Evolutionary conservation across 352 stramenopile genomes (phyloP), one percentile per base, ranked within the genome.

Genomic region (Pythium periplocum): DNA sequence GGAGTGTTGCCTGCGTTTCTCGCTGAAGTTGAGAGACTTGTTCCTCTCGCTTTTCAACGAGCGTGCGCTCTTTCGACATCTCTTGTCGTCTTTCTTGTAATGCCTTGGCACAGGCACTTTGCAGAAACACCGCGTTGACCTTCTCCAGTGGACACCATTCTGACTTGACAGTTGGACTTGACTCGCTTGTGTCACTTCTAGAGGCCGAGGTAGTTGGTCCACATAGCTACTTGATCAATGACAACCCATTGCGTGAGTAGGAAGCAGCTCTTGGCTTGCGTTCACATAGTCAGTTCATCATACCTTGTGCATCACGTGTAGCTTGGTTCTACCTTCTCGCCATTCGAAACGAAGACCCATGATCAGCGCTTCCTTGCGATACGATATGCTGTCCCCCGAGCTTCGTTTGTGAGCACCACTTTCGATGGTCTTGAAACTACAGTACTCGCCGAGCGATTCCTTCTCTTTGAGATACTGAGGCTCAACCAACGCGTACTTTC

Each of bases 261-360:
- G 17, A 26, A 26, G 17, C 17, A 26, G 17, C 17, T 26, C 17
- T 26, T 26, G 17, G 17, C 17, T 26, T 26, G 17, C 17, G 17
- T 26, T 26, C 17, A 26, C 17, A 26, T 26, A 26, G 17, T 26
- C 17, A 26, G 17, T 26, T 26, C 17, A 26, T 8, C 38, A 12
- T 51, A 87, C 78, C 73, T 89, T 85, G 47, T 92, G 75, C 35
- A 63, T 69, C 4, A 82, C 59, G 8, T 76, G 54, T 6, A 92
- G 59, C 48, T 87, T 84, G 6, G 78, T 84, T 47, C 72, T 72
- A 5, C 66, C 82, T 53, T 87, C 67, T 34, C 75, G 57, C 77
- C 77, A 90, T 59, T 92, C 82, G n/a, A 86, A 70, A 8, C 79
- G 73, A 39, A 89, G 60, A 0, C 69, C 73, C 10, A 81, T 45